Evolutionary conservation across 768 basidiomycete genomes (phyloP), one percentile per base, ranked within the genome.

Genomic region (Tremella mesenterica): DNA sequence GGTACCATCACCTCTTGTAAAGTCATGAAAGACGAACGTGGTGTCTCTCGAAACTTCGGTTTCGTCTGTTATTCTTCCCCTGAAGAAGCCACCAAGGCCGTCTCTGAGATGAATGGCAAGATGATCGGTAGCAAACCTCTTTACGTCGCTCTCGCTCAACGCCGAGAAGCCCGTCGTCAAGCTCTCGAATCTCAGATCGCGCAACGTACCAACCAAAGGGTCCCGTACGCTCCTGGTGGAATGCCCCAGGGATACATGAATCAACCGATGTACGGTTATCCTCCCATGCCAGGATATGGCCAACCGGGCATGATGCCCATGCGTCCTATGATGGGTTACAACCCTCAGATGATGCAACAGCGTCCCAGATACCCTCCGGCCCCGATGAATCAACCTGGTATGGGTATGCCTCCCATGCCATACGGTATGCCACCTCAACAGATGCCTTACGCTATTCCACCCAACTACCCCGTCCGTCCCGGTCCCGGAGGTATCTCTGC

Each of bases 41-140:
- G 81, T 55, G 83, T 79, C 48, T 95, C 91, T 9, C 91, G 91
- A 91, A 93, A 61, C 63, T 99, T 99, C 70, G 95, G 95, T 60
- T 99, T 99, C 73, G 95, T 99, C 65, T 99, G 95, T 77, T 99
- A 90, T 80, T 89, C 90, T 30, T 85, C 90, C 49, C 91, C 95
- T 44, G 95, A 99, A 62, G 95, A 99, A 77, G 92, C 95, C 21
- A 96, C 90, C 70, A 97, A 97, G 79, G 95, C 95, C 57, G 91
- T 97, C 56, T 88, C 90, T 51, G 95, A 99, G 79, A 95, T 99
- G 91, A 99, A 99, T 81, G 96, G 95, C 82, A 93, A 93, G 79
- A 97, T 97, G 85, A 88, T 97, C 69, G 93, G 93, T 58, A 82
- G 85, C 62, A 99, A 99, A 78, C 95, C 95, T 49, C 83, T 99